Percentiles rank a stretch among this genome's conserved stretches.
These are phyloP conservation scores for Macrophomina pseudophaseolina DNA, from an alignment of 2,329 filamentous ascomycete genomes.

Conservation along the genomic window DNA sequence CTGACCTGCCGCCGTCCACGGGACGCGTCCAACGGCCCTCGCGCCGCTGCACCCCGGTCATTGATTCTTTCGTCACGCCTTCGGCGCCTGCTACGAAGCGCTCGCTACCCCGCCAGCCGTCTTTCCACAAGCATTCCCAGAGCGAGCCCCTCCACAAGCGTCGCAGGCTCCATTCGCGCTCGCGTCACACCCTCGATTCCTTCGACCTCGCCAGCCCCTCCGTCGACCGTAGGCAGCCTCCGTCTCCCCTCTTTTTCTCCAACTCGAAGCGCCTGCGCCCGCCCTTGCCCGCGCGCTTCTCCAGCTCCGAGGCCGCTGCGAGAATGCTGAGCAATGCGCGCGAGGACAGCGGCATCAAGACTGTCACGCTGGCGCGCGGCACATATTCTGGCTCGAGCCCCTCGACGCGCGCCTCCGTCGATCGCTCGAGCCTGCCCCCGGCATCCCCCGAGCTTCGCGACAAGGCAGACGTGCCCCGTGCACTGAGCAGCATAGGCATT, in stretches of 20 bases:
- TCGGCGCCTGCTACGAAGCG: constrained; percentile 24
- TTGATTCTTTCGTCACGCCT: constrained; percentile 29
- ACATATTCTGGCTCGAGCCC: constrained; percentile 47
- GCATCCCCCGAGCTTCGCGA: constrained; percentile 56
- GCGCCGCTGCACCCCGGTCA: constrained; percentile 29
- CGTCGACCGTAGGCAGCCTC: constrained; percentile 41
- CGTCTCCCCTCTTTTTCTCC: constrained; percentile 61
- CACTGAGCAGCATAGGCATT: constrained; percentile 69
- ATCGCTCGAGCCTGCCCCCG: constrained; percentile 54
- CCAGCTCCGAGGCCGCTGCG: constrained; percentile 61
- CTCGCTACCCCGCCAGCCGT: constrained; percentile 4
- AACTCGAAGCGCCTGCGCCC: constrained; percentile 50
- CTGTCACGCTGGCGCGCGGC: constrained; percentile 57
- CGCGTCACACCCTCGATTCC: constrained; percentile 44
- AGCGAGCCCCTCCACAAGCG: constrained; percentile 44
- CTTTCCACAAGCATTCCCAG: constrained; percentile 11
- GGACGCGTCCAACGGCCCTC: constrained; percentile 18
- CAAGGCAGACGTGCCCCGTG: constrained; percentile 56
- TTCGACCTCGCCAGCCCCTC: constrained; percentile 37
- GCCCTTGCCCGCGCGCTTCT: constrained; percentile 60
- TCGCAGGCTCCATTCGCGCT: constrained; percentile 35
- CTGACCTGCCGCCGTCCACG: constrained; percentile 29
- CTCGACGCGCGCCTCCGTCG: constrained; percentile 58
- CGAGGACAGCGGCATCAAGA: constrained; percentile 57
- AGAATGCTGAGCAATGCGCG: constrained; percentile 62